Conservation (phyloP, 139 green algal species). For the Picochlorum sp. region DNA sequence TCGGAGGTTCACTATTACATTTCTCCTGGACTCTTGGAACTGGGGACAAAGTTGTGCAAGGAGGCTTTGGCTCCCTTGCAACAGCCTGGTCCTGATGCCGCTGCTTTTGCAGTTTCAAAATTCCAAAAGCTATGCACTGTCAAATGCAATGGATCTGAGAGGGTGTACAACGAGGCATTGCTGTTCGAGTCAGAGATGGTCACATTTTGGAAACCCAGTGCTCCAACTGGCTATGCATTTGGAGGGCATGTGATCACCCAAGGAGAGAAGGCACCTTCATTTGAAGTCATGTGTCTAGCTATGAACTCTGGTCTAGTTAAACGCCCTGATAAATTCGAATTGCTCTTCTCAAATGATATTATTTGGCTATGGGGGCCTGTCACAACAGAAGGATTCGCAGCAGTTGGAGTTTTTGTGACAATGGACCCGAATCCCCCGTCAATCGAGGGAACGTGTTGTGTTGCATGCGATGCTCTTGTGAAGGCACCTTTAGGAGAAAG, state of each 20-base stretch:
- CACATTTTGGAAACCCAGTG: conserved; percentile 70
- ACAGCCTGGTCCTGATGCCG: conserved; percentile 21
- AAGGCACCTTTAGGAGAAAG: too few relatives aligned
- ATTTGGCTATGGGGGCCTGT: conserved; percentile 51
- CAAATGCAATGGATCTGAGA: neutral
- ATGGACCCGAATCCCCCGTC: neutral
- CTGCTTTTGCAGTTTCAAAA: conserved; percentile 40
- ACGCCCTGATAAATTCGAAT: conserved; percentile 45
- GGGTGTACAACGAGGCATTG: neutral
- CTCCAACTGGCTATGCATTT: conserved; percentile 61
- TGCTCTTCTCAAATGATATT: conserved; percentile 11
- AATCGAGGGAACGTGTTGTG: neutral
- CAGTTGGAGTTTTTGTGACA: conserved; percentile 65
- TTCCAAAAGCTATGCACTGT: neutral
- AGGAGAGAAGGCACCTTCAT: conserved; percentile 35
- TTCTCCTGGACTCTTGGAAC: conserved; percentile 55
- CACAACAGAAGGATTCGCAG: conserved; percentile 61
- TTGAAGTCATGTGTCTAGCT: conserved; percentile 64
- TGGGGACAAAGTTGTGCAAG: conserved; percentile 32
- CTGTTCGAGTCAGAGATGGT: conserved; percentile 12
- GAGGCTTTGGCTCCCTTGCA: conserved; percentile 35
- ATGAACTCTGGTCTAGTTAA: conserved; percentile 68
- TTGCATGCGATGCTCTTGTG: neutral
- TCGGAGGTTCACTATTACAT: conserved; percentile 47
- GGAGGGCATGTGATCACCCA: conserved; percentile 64